Evolutionary conservation across 116 monocot species (phyloP), one percentile per base, ranked within the genome.

Genomic region (Thalassia testudinum): DNA sequence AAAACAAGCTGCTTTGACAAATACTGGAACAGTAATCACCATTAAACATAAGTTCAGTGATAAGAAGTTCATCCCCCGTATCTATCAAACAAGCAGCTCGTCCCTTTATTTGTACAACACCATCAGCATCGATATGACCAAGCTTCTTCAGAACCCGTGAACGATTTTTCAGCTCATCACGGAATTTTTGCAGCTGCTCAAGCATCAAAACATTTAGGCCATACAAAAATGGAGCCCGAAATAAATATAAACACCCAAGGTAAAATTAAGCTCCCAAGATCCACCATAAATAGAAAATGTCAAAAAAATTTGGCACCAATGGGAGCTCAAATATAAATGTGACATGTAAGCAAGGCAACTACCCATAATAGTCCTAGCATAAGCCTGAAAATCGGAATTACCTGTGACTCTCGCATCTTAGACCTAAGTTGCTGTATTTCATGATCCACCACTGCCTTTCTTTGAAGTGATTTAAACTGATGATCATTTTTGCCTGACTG

Each of bases 21-120:
- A n/a, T n/a, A n/a, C n/a, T 34, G 30, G 6, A 34, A 34, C 3
- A 34, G 10, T 5, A 10, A 11, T 53, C 37, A 72, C 99, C 99
- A 73, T 99, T 90, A 60, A 99, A 99, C 99, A 99, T 99, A 25
- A 99, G 66, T 62, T 99, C 99, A 43, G 99, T 86, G 26, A 99
- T 80, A 60, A 99, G 99, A 61, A 99, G 81, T 63, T 99, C 99
- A 61, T 99, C 99, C 13, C 91, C 99, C 24, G 99, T 99, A 59
- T 99, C 99, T 50, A 99, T 86, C 66, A 99, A 68, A 60, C 99
- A 99, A 45, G 91, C 99, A 70, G 99, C 99, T 25, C 91, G 85
- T 2, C 99, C 99, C 56, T 99, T 99, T 21, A 99, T 29, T 57
- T 77, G 82, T 50, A 99, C 77, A 54, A 99, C 91, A 67, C 90